Base-by-base conservation (phyloP, 495 filamentous ascomycete genomes). In the Xylaria sp. region DNA sequence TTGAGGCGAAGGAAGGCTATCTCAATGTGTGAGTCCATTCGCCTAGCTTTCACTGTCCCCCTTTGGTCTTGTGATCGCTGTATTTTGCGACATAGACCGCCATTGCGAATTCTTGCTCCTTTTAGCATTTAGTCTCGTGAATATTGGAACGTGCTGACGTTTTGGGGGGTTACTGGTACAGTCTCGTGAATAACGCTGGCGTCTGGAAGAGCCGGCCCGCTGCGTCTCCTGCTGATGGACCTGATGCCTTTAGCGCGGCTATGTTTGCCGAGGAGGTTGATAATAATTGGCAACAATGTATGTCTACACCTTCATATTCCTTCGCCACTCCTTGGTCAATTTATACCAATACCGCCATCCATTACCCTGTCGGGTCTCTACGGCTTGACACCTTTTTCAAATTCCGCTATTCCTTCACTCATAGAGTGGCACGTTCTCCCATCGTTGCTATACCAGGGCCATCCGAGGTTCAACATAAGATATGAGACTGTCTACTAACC, bases 131-230 rank as follows among this genome's bases (percentile, higher is more conserved):
- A n/a, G n/a, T n/a, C n/a, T n/a, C n/a, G 14, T 33, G 7, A 48
- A 29, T 14, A 11, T 11, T 7, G 33, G 35, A 21, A 41, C 8
- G 37, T 61, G 43, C 31, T 69, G 40, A 69, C 41, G 15, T 24
- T 9, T 11, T n/a, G n/a, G n/a, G n/a, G n/a, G n/a, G n/a, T n/a
- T n/a, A 5, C 15, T 29, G 31, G 24, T 1, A 14, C 24, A 86
- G 94, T 69, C 87, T 95, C 0, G 88, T 95, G 72, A 94, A 94
- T 83, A 96, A 95, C 81, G 91, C 90, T 21, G 93, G 93, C 61
- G 86, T 90, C 26, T 91, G 88, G 78, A 91, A 88, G 17, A 64
- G 46, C 0, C 50, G 71, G 0, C 55, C 68, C 24, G 33, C 35
- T 2, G 69, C 66, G 35, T 37, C 40, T 11, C 67, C 74, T 0